These are phyloP conservation scores for Pisolithus orientalis DNA, from an alignment of 768 basidiomycete species.

Conservation along the genomic window DNA sequence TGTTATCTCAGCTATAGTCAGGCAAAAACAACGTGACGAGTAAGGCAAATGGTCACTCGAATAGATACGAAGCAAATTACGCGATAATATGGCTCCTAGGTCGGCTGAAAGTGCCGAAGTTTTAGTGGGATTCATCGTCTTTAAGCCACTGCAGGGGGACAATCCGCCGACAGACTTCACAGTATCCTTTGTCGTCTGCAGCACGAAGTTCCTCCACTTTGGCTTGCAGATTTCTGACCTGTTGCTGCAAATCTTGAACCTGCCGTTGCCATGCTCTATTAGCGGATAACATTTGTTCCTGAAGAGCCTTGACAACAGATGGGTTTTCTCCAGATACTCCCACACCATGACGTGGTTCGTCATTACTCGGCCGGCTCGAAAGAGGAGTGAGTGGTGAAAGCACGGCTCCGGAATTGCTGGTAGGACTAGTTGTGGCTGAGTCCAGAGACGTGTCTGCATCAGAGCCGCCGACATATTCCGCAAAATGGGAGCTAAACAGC, in stretches of 20 bases:
- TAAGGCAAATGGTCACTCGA: no score
- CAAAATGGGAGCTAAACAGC: slow-evolving; percentile 67
- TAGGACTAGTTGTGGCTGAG: slow-evolving; percentile 45
- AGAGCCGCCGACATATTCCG: slow-evolving; percentile 31
- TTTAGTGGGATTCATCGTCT: slow-evolving; percentile 18
- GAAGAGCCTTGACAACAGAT: slow-evolving; percentile 45
- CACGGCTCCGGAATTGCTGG: slow-evolving; percentile 32
- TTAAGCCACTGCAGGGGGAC: slow-evolving; percentile 7
- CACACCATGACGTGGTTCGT: slow-evolving; percentile 19
- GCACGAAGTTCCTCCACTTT: slow-evolving; percentile 56
- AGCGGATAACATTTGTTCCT: slow-evolving; percentile 52
- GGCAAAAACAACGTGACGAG: no score
- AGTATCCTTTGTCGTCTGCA: slow-evolving; percentile 39
- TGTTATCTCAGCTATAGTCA: no score
- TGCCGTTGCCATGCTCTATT: slow-evolving; percentile 67
- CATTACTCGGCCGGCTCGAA: slow-evolving; percentile 28
- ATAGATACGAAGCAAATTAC: slow-evolving; percentile 21
- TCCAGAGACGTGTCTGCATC: slow-evolving; percentile 32
- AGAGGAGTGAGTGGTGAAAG: slow-evolving; percentile 46
- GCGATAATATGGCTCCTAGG: slow-evolving; percentile 61
- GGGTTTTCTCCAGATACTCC: slow-evolving; percentile 36
- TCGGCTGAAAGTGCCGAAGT: slow-evolving; percentile 47
- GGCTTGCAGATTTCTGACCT: slow-evolving; percentile 63
- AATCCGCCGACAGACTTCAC: slow-evolving; percentile 58
- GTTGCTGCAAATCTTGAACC: slow-evolving; percentile 69